Base-by-base conservation (phyloP, 202 grass and related monocot genomes). In the Musa balbisiana region DNA sequence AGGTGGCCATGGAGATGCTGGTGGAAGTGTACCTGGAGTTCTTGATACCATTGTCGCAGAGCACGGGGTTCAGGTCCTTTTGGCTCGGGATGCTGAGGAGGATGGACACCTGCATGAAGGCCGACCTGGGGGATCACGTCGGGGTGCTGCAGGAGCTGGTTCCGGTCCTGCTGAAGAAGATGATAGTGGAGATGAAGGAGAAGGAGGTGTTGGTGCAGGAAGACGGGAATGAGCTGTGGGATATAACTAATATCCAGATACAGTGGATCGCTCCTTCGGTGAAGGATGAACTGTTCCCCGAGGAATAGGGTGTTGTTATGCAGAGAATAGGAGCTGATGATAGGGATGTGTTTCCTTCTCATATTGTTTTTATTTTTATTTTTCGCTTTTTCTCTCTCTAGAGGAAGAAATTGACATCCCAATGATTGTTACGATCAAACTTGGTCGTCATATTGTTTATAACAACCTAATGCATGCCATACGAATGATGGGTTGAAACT, bases 31-130 rank as follows among this genome's bases (percentile, higher is more conserved):
- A 86, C 58, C 52, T 79, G 66, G 54, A 81, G 33, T 87, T 89
- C 73, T 62, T 93, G 63, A 76, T 84, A 29, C 85, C 83, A 11
- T 27, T 96, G 75, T 87, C 85, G 62, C 87, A 87, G 69, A 84
- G 84, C 49, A 69, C 69, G 3, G 94, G 89, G 64, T 98, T 98
- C 88, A 62, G 90, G 83, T 91, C 86, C 1, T 98, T 90, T 78
- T 97, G 94, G 94, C 84, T 98, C 13, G 88, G 90, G 55, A 86
- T 98, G 79, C 78, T 98, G 14, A 80, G 94, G 67, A 78, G 94
- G 75, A 86, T 98, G 90, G 94, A 98, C 86, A 91, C 90, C 2
- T 98, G 90, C 84, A 86, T 98, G 50, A 98, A 98, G 85, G 88
- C 86, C 3, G 84, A 86, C 55, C 73, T 89, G 19, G 84, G 86